Evolutionary conservation across 495 filamentous ascomycete species (phyloP).

Genomic region (Daldinia vernicosa): DNA sequence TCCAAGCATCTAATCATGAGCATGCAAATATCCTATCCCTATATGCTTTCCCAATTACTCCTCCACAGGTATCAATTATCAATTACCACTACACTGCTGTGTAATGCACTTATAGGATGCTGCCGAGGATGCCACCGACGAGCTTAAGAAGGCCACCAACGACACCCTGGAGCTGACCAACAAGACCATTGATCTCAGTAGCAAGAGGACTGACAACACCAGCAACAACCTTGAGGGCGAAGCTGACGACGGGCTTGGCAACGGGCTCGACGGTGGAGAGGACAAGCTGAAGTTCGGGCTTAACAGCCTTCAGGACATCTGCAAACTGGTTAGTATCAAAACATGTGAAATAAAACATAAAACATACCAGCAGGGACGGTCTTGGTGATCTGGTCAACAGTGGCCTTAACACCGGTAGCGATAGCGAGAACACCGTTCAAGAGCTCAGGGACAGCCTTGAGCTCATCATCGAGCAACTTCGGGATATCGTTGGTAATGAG

Average conservation of each 20-base stretch:
- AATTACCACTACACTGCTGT: conserved; percentile 8
- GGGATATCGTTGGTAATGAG: conserved; percentile 19
- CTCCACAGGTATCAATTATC: conserved; percentile 27
- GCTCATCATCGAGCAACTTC: conserved; percentile 25
- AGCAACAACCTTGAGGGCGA: conserved; percentile 27
- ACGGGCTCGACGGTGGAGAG: conserved; percentile 31
- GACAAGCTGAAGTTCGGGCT: conserved; percentile 42
- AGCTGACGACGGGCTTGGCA: conserved; percentile 33
- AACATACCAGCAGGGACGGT: conserved; percentile 29
- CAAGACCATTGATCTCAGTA: conserved; percentile 12
- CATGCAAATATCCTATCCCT: conserved; percentile 28
- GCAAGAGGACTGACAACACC: conserved; percentile 1
- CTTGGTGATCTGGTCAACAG: conserved; percentile 23
- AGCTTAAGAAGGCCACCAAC: conserved; percentile 29
- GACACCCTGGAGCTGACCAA: conserved; percentile 20
- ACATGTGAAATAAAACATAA: no score
- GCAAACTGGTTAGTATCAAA: conserved; percentile 18
- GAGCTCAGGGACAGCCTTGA: conserved; percentile 29
- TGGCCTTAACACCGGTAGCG: conserved; percentile 30
- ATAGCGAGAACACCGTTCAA: conserved; percentile 28
- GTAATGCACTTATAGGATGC: conserved; percentile 29
- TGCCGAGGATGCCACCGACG: conserved; percentile 21
- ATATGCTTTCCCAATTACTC: conserved; percentile 29
- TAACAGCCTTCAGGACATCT: conserved; percentile 34
- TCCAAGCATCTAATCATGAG: conserved; percentile 44